Base-by-base conservation (phyloP, 2,329 filamentous ascomycete species). In the Paraconiothyrium sp. region DNA sequence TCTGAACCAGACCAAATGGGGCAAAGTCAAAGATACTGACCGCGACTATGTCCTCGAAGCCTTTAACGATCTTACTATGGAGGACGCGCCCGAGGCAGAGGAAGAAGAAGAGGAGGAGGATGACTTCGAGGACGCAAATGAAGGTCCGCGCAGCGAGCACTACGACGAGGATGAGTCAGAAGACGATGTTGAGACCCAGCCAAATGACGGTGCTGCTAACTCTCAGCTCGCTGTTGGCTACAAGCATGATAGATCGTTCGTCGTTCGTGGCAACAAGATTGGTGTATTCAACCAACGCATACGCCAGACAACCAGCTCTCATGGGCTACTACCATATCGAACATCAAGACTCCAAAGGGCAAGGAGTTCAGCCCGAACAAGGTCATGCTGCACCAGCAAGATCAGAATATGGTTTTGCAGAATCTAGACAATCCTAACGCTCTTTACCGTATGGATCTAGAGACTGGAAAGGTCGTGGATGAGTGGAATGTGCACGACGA, bases 401-500 rank as follows among this genome's bases (percentile, higher is more conserved):
- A 97, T 80, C 86, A 89, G 49, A 93, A 96, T 74, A 90, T 97
- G 86, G 92, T 97, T 63, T 80, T 97, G 60, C 94, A 97, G 78
- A 94, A 96, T 70, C 84, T 78, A 30, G 81, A 89, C 55, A 91
- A 98, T 67, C 92, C 94, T 1, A 94, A 97, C 82, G 93, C 92
- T 55, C 86, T 99, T 1, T 99, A 94, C 78, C 92, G 92, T 49
- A 98, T 99, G 95, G 95, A 99, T 80, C 85, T 99, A 48, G 94
- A 99, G 78, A 96, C 96, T 70, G 95, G 95, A 68, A 98, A 97
- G 82, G 92, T 99, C 39, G 93, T 98, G 1, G 95, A 99, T 74
- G 95, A 99, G 79, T 99, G 95, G 95, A 97, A 97, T 71, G 87
- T 99, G 14, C 94, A 99, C 75, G 94, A 99, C 65, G 92, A 98